Percentiles rank a stretch among this genome's conserved stretches.
phyloP scores from a whole-genome alignment of 805 yeast species.

The Wickerhamomyces strasburgensis region DNA sequence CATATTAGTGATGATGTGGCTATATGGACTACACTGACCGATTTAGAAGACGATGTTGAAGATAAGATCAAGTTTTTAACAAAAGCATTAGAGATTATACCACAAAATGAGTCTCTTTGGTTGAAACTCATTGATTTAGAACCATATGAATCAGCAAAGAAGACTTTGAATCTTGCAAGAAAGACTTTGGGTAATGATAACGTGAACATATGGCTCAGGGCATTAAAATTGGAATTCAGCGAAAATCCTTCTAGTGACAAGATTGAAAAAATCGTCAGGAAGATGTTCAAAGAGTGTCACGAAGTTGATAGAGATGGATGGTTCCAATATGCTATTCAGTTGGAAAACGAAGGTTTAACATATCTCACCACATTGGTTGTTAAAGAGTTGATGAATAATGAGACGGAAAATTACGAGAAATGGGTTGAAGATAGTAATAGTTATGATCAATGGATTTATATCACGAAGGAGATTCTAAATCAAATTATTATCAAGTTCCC shows the following conservation, averaged over 20 bases:
- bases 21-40: conserved; percentile 68
- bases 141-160: conserved; percentile 43
- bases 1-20: conserved; percentile 48
- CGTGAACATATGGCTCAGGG: conserved; percentile 62
- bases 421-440: conserved; percentile 24
- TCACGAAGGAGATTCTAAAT: conserved; percentile 39
- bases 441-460: conserved; percentile 17
- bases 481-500: conserved; percentile 46
- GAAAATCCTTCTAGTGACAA: conserved; percentile 37
- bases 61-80: conserved; percentile 49
- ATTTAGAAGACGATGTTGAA: conserved; percentile 47
- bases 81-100: conserved; percentile 67
- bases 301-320: conserved; percentile 40
- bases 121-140: conserved; percentile 43
- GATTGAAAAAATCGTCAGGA: conserved; percentile 41
- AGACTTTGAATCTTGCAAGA: conserved; percentile 56
- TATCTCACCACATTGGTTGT: conserved; percentile 53
- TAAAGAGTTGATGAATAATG: conserved; percentile 32
- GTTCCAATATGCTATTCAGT: conserved; percentile 49
- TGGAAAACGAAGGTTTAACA: conserved; percentile 43
- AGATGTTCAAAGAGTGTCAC: conserved; percentile 40
- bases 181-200: conserved; percentile 40
- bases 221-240: conserved; percentile 63
- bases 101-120: conserved; percentile 65
- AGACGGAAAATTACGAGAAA: conserved; percentile 22